A percentile compares a stretch with the other conserved stretches of the same genome.
Evolutionary conservation across 2,329 filamentous ascomycete genomes (phyloP).

Genomic region (Raffaelea deltoideospora): DNA sequence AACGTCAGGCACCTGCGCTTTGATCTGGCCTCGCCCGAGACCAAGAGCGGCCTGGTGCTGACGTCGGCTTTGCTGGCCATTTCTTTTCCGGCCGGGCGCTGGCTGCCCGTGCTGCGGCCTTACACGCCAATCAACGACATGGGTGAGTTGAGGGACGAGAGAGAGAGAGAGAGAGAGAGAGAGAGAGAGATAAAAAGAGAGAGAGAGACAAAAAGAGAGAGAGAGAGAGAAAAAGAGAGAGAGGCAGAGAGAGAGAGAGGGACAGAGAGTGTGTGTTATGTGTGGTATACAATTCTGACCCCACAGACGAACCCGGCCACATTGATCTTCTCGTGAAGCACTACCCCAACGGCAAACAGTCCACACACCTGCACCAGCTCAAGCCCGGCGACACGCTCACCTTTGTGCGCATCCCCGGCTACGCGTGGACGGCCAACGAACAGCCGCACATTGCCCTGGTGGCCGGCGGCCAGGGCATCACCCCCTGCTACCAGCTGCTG

Average conservation of each 20-base stretch:
- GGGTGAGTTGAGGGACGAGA: slow-evolving; percentile 26
- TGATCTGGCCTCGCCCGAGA: slow-evolving; percentile 30
- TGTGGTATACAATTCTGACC: too few species aligned
- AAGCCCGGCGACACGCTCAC: slow-evolving; percentile 44
- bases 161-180: too few species aligned
- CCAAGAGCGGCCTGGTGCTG: slow-evolving; percentile 31
- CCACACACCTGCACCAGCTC: slow-evolving; percentile 50
- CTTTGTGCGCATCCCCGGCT: slow-evolving; percentile 40
- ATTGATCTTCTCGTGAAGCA: slow-evolving; percentile 53
- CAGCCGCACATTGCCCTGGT: slow-evolving; percentile 43
- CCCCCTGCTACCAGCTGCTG: slow-evolving; percentile 51
- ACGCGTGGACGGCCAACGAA: slow-evolving; percentile 36
- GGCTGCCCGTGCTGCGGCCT: slow-evolving; percentile 45
- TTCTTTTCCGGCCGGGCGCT: slow-evolving; percentile 40
- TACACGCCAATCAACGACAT: slow-evolving; percentile 48
- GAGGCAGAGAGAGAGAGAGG: too few species aligned
- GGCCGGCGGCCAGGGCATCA: slow-evolving; percentile 59
- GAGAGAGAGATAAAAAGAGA: too few species aligned
- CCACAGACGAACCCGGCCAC: slow-evolving; percentile 36
- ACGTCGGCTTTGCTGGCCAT: slow-evolving; percentile 45
- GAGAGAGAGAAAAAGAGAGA: too few species aligned
- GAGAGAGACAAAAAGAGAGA: too few species aligned
- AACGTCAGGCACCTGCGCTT: slow-evolving; percentile 44
- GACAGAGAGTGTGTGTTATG: too few species aligned
- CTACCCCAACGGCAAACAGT: slow-evolving; percentile 51